Base-by-base conservation (phyloP, 73 alveolate genomes). In the Breviolum minutum region DNA sequence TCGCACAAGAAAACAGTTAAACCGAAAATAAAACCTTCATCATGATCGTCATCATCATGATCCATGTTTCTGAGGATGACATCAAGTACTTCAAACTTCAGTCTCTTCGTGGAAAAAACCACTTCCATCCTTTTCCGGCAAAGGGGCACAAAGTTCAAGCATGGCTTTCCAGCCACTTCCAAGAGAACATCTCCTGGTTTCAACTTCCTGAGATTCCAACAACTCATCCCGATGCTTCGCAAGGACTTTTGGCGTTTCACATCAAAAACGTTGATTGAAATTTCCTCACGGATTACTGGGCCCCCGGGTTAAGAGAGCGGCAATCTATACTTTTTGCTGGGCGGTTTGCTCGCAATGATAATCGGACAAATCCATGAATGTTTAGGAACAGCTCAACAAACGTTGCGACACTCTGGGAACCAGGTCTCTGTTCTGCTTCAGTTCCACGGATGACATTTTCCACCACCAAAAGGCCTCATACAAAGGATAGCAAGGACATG, bases 361-460 rank as follows among this genome's bases (percentile, higher is more conserved):
- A 40, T 40, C 3, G 54, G 54, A 40, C 54, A 40, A 40, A 40
- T 40, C 54, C 0, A 40, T 40, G 54, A 3, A 40, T 40, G 54
- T 40, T 40, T 40, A 40, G 54, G 54, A 40, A 40, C 54, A 40
- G 54, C 54, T 40, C n/a, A 40, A 40, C 54, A 3, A 40, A 30
- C 10, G n/a, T n/a, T 29, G 82, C 82, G 81, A 12, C 62, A 79
- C 62, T 79, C 24, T 26, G 63, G 13, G 63, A n/a, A 48, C 63
- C 88, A n/a, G 22, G 97, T 9, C 30, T 12, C 98, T 92, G 98
- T 24, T 92, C 98, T 2, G 98, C 98, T 74, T 92, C 98, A 9
- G 98, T 60, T 32, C 98, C 98, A 19, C 98, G 98, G 90, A 92
- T 92, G 63, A 92, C 80, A 19, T 92, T 92, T 68, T 92, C 98